Conservation (phyloP, 352 stramenopile genomes). For the Phytophthora hibernalis region DNA sequence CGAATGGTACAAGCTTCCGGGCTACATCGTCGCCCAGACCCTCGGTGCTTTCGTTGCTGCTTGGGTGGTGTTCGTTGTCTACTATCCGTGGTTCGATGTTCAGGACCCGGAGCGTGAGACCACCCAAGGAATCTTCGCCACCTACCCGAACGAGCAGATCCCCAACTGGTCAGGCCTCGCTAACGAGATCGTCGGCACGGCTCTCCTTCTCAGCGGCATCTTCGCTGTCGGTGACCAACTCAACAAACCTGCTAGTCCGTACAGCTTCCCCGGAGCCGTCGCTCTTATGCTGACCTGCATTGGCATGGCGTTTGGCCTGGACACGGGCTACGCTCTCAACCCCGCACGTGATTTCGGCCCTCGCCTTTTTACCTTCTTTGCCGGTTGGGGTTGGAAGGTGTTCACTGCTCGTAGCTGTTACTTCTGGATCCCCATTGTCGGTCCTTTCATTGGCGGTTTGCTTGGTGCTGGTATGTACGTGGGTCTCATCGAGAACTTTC, state of each 20-base stretch:
- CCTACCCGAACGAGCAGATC: slow-evolving; percentile 51
- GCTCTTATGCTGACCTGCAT: slow-evolving; percentile 44
- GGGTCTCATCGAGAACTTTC: slow-evolving; percentile 36
- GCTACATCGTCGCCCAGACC: slow-evolving; percentile 59
- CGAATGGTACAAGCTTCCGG: slow-evolving; percentile 59
- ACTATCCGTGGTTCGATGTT: slow-evolving; percentile 63
- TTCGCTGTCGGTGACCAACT: slow-evolving; percentile 54
- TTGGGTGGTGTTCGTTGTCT: slow-evolving; percentile 59
- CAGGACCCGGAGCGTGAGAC: slow-evolving; percentile 48
- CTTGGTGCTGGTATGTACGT: slow-evolving; percentile 35
- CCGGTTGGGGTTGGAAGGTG: slow-evolving; percentile 53
- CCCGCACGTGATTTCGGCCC: slow-evolving; percentile 56
- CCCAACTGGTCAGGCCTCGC: slow-evolving; percentile 49
- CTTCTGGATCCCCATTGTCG: slow-evolving; percentile 44
- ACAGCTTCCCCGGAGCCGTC: slow-evolving; percentile 44
- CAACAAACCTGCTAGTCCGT: slow-evolving; percentile 54
- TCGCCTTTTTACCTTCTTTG: slow-evolving; percentile 56
- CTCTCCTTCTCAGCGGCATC: slow-evolving; percentile 48
- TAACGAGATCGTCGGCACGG: slow-evolving; percentile 54
- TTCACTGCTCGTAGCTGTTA: slow-evolving; percentile 34
- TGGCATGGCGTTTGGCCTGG: slow-evolving; percentile 47
- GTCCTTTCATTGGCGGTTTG: slow-evolving; percentile 32
- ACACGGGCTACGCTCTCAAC: slow-evolving; percentile 54
- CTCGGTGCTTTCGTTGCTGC: slow-evolving; percentile 54
- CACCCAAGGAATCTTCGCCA: slow-evolving; percentile 58